These are phyloP conservation scores for Phaeosphaeriaceae sp. DNA, from an alignment of 2,329 filamentous ascomycete species.

Conservation along the genomic window DNA sequence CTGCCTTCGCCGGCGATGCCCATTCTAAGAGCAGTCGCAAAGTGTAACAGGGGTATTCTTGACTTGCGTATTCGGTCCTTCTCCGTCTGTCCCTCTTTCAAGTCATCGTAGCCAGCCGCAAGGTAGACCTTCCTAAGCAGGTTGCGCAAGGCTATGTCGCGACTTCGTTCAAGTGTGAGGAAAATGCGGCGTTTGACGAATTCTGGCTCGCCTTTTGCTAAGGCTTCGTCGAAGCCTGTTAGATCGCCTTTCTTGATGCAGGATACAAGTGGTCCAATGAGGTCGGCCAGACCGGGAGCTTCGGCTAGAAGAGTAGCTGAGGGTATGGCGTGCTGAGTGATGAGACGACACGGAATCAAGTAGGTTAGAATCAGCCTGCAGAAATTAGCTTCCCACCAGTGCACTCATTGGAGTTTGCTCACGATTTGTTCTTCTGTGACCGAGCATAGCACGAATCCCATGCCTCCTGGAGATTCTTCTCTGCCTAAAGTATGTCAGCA, in stretches of 20 bases:
- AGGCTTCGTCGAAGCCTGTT: slow-evolving; percentile 80
- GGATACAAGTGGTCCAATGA: slow-evolving; percentile 78
- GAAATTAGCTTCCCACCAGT: slow-evolving; percentile 8
- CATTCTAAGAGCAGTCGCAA: slow-evolving; percentile 82
- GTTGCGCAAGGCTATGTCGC: slow-evolving; percentile 91
- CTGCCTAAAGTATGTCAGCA: slow-evolving; percentile 37
- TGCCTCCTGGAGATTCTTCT: slow-evolving; percentile 72
- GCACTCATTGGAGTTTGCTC: slow-evolving; percentile 40
- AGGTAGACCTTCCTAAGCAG: slow-evolving; percentile 91
- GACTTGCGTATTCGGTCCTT: slow-evolving; percentile 71
- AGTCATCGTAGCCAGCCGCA: slow-evolving; percentile 76
- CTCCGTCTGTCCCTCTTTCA: slow-evolving; percentile 70
- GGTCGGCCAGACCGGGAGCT: slow-evolving; percentile 75
- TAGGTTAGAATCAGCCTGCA: slow-evolving; percentile 87
- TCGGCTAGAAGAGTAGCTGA: slow-evolving; percentile 72
- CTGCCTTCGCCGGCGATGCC: slow-evolving; percentile 63
- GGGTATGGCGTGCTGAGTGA: slow-evolving; percentile 86
- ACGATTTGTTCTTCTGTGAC: slow-evolving; percentile 81
- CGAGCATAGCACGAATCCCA: slow-evolving; percentile 80
- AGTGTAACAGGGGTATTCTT: slow-evolving; percentile 82
- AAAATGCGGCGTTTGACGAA: slow-evolving; percentile 95
- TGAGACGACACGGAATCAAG: slow-evolving; percentile 88
- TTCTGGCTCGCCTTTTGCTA: slow-evolving; percentile 84
- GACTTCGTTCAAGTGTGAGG: slow-evolving; percentile 87
- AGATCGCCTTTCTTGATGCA: slow-evolving; percentile 87